Percentiles rank a stretch among this genome's conserved stretches.
These are phyloP conservation scores for Penicillium paxilli DNA, from an alignment of 495 filamentous ascomycete species.

Conservation along the genomic window DNA sequence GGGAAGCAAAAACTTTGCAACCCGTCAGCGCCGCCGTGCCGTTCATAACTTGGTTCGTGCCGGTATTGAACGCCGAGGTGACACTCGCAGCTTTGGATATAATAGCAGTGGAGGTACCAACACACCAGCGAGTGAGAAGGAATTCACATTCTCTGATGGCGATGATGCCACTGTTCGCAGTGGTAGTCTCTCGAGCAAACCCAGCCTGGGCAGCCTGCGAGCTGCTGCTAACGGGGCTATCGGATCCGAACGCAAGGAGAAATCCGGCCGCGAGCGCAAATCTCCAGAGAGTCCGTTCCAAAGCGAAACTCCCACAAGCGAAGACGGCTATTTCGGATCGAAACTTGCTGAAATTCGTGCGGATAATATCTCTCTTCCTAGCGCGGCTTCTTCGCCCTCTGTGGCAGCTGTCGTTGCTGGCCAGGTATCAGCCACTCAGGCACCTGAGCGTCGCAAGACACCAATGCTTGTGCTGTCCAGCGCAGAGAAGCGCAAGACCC, in stretches of 20 bases:
- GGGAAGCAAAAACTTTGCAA: slow-evolving; percentile 97
- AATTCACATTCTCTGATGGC: slow-evolving; percentile 78
- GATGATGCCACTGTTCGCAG: slow-evolving; percentile 82
- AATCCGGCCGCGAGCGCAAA: slow-evolving; percentile 60
- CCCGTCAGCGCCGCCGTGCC: slow-evolving; percentile 88
- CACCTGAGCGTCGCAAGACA: slow-evolving; percentile 71
- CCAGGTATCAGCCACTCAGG: slow-evolving; percentile 43
- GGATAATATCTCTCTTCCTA: slow-evolving; percentile 36
- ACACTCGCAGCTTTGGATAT: slow-evolving; percentile 58
- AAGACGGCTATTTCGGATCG: slow-evolving; percentile 62
- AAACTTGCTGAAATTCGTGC: slow-evolving; percentile 51
- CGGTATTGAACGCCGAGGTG: slow-evolving; percentile 78
- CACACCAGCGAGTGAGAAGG: slow-evolving; percentile 86
- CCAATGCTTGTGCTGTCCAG: slow-evolving; percentile 84
- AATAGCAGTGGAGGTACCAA: slow-evolving; percentile 70
- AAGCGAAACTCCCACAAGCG: slow-evolving; percentile 53
- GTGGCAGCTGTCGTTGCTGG: slow-evolving; percentile 50
- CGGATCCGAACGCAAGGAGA: slow-evolving; percentile 74
- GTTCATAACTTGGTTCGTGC: slow-evolving; percentile 89
- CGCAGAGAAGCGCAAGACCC: slow-evolving; percentile 88
- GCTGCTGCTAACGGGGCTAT: slow-evolving; percentile 80
- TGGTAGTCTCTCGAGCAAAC: slow-evolving; percentile 76
- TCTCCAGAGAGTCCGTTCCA: slow-evolving; percentile 47
- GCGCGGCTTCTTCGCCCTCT: slow-evolving; percentile 36
- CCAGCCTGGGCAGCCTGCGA: slow-evolving; percentile 76